Percentiles rank a stretch among this genome's conserved stretches.
Evolutionary conservation across 345 rosid genomes (phyloP).

Genomic region (Mangifera indica): DNA sequence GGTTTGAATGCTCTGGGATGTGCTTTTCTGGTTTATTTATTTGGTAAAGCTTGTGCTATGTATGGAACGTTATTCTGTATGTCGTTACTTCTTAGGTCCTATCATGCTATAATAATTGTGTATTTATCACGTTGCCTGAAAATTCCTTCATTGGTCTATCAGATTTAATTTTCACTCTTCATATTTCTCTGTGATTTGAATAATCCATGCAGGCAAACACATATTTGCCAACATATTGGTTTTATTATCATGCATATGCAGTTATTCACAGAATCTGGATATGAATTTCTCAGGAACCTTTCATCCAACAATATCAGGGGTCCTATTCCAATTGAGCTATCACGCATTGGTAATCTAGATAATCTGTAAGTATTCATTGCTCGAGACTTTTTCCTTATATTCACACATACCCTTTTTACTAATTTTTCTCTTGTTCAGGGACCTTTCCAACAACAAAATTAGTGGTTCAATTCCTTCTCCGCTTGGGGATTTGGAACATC

Average conservation of each 20-base stretch:
- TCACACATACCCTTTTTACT: constrained; percentile 7
- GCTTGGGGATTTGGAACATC: constrained; percentile 94
- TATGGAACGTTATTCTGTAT: not conserved
- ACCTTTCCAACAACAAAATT: constrained; percentile 79
- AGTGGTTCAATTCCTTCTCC: constrained; percentile 83
- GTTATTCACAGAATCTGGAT: not conserved
- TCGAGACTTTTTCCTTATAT: constrained; percentile 4
- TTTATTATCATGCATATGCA: not conserved
- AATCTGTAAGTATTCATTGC: constrained; percentile 58
- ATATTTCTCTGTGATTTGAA: not conserved
- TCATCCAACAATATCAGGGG: constrained; percentile 76
- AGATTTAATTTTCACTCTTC: no score
- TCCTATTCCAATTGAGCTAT: constrained; percentile 80
- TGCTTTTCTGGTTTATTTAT: not conserved
- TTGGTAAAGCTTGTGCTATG: not conserved
- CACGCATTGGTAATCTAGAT: constrained; percentile 89
- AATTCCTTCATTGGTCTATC: no score
- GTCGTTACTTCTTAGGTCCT: not conserved
- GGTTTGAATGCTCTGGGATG: not conserved
- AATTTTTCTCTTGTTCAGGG: constrained; percentile 42
- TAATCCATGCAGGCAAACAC: not conserved
- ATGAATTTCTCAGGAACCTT: constrained; percentile 53
- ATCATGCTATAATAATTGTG: not conserved
- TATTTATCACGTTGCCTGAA: not conserved
- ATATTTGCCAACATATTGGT: no score